These are phyloP conservation scores for Triglochin maritima DNA, from an alignment of 106 monocot genomes.

Conservation along the genomic window DNA sequence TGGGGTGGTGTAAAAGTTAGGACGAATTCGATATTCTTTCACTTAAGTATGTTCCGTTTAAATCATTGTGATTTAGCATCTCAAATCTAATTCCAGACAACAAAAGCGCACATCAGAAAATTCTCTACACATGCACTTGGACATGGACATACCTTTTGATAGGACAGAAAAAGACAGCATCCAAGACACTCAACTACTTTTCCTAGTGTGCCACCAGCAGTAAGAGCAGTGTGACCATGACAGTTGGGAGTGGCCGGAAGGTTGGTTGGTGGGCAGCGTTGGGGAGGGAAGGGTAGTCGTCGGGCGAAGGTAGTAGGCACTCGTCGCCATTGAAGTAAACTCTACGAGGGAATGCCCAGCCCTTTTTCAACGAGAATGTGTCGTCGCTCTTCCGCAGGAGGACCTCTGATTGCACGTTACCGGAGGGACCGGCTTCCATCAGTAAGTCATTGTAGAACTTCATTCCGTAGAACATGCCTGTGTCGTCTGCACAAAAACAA, in stretches of 20 bases:
- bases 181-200: background rate
- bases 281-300: constrained; percentile 71
- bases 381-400: constrained; percentile 53
- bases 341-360: constrained; percentile 80
- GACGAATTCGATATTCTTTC: no score
- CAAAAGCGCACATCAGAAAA: no score
- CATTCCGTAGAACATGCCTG: constrained; percentile 75
- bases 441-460: constrained; percentile 81
- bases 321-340: constrained; percentile 89
- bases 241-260: background rate
- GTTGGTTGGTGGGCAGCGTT: constrained; percentile 15
- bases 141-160: no score
- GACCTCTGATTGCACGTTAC: constrained; percentile 77
- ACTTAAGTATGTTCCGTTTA: no score
- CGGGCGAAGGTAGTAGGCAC: constrained; percentile 82
- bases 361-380: constrained; percentile 59
- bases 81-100: no score
- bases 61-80: no score
- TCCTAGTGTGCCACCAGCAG: background rate
- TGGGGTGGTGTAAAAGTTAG: no score
- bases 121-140: no score
- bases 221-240: no score
- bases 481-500: constrained; percentile 48
- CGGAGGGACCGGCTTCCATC: constrained; percentile 63
- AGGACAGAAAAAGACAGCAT: no score